Conservation (phyloP, 2,329 filamentous ascomycete genomes). For the Colletotrichum spaethianum region DNA sequence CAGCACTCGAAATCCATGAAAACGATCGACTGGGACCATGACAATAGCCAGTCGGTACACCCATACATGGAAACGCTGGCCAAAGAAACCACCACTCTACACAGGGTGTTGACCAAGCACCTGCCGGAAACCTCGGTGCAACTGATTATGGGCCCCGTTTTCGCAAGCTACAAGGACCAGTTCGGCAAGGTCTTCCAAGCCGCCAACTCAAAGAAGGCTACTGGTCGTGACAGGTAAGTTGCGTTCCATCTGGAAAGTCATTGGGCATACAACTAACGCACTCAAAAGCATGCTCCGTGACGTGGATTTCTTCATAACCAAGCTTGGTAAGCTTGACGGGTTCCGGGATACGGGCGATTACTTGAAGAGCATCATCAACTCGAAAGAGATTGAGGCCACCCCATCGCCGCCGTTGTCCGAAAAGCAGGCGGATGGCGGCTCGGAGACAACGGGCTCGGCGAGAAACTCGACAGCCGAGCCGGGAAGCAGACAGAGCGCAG, state of each 20-base stretch:
- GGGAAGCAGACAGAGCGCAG: slow-evolving; percentile 32
- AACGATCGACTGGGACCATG: slow-evolving; percentile 80
- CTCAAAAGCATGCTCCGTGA: slow-evolving; percentile 79
- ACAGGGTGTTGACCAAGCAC: slow-evolving; percentile 87
- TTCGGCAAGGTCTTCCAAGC: slow-evolving; percentile 80
- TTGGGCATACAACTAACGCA: slow-evolving; percentile 6
- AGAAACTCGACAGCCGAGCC: slow-evolving; percentile 28
- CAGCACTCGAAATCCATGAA: slow-evolving; percentile 83
- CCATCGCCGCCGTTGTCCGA: slow-evolving; percentile 38
- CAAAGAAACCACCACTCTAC: slow-evolving; percentile 88
- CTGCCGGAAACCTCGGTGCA: slow-evolving; percentile 82
- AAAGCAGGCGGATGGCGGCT: slow-evolving; percentile 27
- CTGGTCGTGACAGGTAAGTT: slow-evolving; percentile 80
- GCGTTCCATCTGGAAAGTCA: background rate
- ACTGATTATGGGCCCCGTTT: slow-evolving; percentile 90
- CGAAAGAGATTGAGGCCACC: slow-evolving; percentile 64
- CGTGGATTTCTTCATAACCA: slow-evolving; percentile 78
- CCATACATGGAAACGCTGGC: slow-evolving; percentile 88
- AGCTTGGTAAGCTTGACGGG: slow-evolving; percentile 83
- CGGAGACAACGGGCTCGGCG: slow-evolving; percentile 29
- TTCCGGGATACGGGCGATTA: slow-evolving; percentile 81
- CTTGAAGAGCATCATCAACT: slow-evolving; percentile 75
- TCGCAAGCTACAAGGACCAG: slow-evolving; percentile 84
- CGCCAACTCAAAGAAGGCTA: slow-evolving; percentile 74
- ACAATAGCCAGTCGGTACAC: slow-evolving; percentile 63